phyloP scores from a whole-genome alignment of 1,284 basidiomycete genomes.

The Moesziomyces sp. region DNA sequence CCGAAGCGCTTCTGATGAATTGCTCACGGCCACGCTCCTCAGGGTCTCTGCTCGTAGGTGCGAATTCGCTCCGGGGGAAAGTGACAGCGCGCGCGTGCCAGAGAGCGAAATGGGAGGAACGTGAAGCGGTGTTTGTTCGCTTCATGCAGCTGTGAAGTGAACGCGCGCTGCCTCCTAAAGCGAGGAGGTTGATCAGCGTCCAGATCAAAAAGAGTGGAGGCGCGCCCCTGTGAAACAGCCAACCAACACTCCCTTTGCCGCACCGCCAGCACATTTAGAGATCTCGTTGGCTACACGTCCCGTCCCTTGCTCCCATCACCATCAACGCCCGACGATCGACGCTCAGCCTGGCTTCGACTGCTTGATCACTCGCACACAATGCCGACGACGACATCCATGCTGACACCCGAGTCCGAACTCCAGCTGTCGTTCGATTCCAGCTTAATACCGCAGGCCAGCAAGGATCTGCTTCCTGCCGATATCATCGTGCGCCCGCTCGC shows the following conservation, averaged over 20 bases:
- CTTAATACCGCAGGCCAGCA: constrained; percentile 76
- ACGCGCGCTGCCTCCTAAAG: neutral
- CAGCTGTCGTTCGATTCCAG: constrained; percentile 79
- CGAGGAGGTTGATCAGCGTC: neutral
- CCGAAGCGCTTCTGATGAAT: neutral
- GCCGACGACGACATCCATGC: constrained; percentile 54
- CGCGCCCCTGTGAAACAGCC: neutral
- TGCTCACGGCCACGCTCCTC: neutral
- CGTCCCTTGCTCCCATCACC: neutral
- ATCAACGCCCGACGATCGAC: neutral
- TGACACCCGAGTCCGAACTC: constrained; percentile 78
- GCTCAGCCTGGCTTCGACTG: neutral
- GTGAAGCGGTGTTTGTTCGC: neutral
- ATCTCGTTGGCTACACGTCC: too few species aligned
- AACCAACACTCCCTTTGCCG: neutral
- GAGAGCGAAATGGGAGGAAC: neutral
- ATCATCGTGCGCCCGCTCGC: constrained; percentile 85
- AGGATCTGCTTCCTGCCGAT: constrained; percentile 72
- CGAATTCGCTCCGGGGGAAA: neutral
- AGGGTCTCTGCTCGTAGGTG: neutral
- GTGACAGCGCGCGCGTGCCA: neutral
- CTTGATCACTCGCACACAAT: constrained; percentile 20
- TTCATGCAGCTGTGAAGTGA: neutral
- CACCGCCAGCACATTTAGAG: too few species aligned
- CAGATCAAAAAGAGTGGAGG: neutral